Percentiles rank a stretch among this genome's conserved stretches.
These are phyloP conservation scores for Ulmus americana DNA, from an alignment of 331 rosid species.

Conservation along the genomic window DNA sequence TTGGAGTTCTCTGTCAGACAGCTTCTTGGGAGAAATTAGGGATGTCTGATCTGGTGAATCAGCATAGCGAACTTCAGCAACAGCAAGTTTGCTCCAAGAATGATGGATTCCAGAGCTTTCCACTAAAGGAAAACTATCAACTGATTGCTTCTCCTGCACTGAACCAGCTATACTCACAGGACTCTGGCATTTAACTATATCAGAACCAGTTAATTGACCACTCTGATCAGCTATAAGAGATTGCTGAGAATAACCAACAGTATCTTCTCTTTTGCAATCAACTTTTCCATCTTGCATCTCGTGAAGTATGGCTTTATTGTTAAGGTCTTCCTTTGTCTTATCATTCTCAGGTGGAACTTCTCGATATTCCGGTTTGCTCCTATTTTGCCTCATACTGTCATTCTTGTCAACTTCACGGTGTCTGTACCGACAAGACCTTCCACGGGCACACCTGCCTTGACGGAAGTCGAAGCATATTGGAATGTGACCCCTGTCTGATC, in stretches of 20 bases:
- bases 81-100: conserved; percentile 27
- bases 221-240: conserved; percentile 18
- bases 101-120: conserved; percentile 33
- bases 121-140: conserved; percentile 25
- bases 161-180: conserved; percentile 32
- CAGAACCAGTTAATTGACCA: conserved; percentile 25
- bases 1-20: conserved; percentile 35
- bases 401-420: conserved; percentile 63
- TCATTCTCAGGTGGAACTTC: conserved; percentile 37
- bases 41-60: conserved; percentile 35
- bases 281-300: conserved; percentile 37
- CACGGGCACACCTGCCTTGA: conserved; percentile 76
- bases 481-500: conserved; percentile 50
- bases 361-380: conserved; percentile 42
- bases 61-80: conserved; percentile 35
- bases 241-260: conserved; percentile 20
- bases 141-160: conserved; percentile 32
- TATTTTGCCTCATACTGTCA: conserved; percentile 49
- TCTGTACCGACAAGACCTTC: conserved; percentile 65
- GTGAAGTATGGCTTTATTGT: conserved; percentile 38
- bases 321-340: conserved; percentile 30
- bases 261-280: conserved; percentile 37
- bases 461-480: conserved; percentile 60
- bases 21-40: conserved; percentile 29
- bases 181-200: conserved; percentile 30